These are phyloP conservation scores for Ganoderma resinaceum DNA, from an alignment of 1,284 basidiomycete genomes.

Conservation along the genomic window DNA sequence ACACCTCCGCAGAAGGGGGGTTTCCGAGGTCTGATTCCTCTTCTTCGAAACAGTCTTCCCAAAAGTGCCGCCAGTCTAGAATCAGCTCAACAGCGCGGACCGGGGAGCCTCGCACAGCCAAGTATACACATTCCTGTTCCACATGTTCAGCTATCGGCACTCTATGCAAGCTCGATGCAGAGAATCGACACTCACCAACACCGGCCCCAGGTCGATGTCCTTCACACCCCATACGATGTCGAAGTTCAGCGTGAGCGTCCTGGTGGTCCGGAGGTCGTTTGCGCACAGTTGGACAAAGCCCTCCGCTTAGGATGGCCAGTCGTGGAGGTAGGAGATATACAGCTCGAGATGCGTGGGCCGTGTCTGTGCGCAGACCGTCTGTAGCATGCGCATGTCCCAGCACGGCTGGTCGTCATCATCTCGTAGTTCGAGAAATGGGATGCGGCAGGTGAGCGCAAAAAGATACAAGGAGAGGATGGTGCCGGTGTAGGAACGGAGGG, in stretches of 20 bases:
- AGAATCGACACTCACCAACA: neutral
- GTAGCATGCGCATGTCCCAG: neutral
- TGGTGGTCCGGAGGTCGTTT: neutral
- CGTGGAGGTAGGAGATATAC: neutral
- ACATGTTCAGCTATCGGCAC: neutral
- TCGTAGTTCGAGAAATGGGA: neutral
- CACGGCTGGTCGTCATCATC: neutral
- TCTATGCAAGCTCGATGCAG: too few relatives aligned
- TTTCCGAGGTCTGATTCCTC: too few relatives aligned
- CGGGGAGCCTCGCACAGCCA: too few relatives aligned
- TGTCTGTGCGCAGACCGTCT: neutral
- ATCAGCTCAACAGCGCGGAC: too few relatives aligned
- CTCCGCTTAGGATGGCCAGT: neutral
- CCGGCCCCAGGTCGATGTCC: neutral
- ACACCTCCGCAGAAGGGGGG: too few relatives aligned
- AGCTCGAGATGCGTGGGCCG: neutral
- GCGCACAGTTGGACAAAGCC: neutral
- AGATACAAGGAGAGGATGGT: neutral
- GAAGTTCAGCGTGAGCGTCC: neutral
- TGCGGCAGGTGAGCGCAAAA: neutral
- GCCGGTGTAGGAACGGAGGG: neutral
- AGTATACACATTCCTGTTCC: neutral
- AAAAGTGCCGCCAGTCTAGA: too few relatives aligned
- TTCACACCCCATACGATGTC: neutral
- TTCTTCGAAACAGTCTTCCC: too few relatives aligned